phyloP scores from a whole-genome alignment of 345 rosid species.

The Hibiscus trionum region DNA sequence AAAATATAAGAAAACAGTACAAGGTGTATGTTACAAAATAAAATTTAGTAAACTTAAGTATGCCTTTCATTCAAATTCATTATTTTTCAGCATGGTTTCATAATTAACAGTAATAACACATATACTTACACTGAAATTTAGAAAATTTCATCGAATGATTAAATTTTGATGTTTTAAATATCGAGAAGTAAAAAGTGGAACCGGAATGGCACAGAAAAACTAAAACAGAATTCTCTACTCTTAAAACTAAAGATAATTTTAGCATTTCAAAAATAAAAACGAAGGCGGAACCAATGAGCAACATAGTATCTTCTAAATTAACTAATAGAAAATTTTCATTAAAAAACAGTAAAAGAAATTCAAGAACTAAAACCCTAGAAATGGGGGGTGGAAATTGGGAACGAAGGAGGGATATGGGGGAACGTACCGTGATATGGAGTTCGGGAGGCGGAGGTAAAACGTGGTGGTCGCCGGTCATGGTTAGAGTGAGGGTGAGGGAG shows the following conservation, averaged over 20 bases:
- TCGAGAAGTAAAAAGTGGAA: not conserved
- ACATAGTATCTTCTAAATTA: not conserved
- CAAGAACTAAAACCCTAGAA: not conserved
- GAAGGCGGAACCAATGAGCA: not conserved
- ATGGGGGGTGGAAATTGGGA: not conserved
- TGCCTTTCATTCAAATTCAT: not conserved
- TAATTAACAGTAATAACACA: not conserved
- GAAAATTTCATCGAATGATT: not conserved
- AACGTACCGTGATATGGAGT: not conserved
- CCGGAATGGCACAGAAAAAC: not conserved
- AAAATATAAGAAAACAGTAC: not conserved
- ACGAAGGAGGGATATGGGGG: not conserved
- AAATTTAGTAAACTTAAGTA: not conserved
- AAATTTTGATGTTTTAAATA: not conserved
- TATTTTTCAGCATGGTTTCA: not conserved
- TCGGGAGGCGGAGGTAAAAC: not conserved
- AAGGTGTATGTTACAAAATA: not conserved
- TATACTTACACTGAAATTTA: not conserved
- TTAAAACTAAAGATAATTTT: not conserved
- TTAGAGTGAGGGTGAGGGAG: constrained; percentile 7
- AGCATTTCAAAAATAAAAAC: not conserved
- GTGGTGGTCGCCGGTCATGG: constrained; percentile 3
- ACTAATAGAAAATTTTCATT: not conserved
- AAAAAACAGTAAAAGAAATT: not conserved
- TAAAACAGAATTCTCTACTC: not conserved